Base-by-base conservation (phyloP, 306 rosid genomes). In the Rosa persica region DNA sequence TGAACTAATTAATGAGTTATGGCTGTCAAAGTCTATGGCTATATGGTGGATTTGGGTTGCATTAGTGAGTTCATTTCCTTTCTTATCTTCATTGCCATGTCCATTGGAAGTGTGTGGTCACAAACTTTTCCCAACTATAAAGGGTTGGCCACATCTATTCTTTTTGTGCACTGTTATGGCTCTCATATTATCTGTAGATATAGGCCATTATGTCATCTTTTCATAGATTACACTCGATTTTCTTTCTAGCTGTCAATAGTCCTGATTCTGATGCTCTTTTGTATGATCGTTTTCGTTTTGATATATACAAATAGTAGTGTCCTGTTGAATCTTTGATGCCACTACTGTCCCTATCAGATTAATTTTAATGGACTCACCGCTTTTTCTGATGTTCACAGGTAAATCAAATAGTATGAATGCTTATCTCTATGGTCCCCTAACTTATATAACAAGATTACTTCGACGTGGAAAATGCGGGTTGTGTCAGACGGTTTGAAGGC, bases 361-460 rank as follows among this genome's bases (percentile, higher is more conserved):
- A 27, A 77, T 39, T 67, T 46, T 38, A 44, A 74, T 48, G 61
- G 80, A 75, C 71, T 36, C 17, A 17, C 48, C 68, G 46, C 40
- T 44, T 67, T 81, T 57, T 69, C 76, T 79, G 86, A 79, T 84
- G 84, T 78, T 55, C 64, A 87, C 88, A 87, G 90, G 90, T 69
- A 81, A 77, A 84, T 74, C 40, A 49, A 64, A 16, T 62, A 75
- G 61, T 17, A 44, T 67, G 70, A 72, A n/a, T 55, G 67, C 76
- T 78, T 81, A 73, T 83, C 76, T 22, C 52, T n/a, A 42, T 54
- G 82, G 84, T 72, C 82, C 89, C 77, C 60, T 64, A 67, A 30
- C 77, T 70, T 60, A 39, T 34, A 34, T 54, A 65, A 58, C 79
- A 76, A 44, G 77, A 68, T 70, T 65, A 27, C 71, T 27, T 48